Conservation (phyloP, 306 rosid genomes). For the Glycine soja region DNA sequence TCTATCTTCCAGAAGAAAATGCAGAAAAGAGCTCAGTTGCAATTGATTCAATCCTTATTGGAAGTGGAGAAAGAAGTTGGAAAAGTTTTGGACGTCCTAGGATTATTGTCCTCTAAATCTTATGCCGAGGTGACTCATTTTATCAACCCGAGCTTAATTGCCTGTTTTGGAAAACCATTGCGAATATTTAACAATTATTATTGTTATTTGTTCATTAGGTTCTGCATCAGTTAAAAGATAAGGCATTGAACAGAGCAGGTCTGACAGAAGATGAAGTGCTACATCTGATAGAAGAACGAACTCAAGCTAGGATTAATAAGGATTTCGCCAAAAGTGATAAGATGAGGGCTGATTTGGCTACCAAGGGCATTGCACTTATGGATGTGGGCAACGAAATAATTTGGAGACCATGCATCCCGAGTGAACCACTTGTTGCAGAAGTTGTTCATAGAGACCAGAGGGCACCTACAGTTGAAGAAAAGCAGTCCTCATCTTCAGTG, state of each 20-base stretch:
- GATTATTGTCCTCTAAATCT: slow-evolving; percentile 63
- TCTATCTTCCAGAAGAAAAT: slow-evolving; percentile 69
- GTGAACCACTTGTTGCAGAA: slow-evolving; percentile 44
- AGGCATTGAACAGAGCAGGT: slow-evolving; percentile 82
- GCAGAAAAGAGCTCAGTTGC: slow-evolving; percentile 64
- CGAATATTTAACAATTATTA: slow-evolving; percentile 2
- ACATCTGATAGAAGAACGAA: slow-evolving; percentile 69
- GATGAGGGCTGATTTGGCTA: slow-evolving; percentile 72
- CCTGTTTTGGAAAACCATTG: neutral
- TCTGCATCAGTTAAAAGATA: slow-evolving; percentile 78
- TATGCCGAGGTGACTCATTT: slow-evolving; percentile 69
- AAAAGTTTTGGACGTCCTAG: slow-evolving; percentile 64
- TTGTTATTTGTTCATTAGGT: slow-evolving; percentile 60
- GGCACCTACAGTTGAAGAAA: slow-evolving; percentile 43
- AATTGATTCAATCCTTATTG: slow-evolving; percentile 64
- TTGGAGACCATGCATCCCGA: slow-evolving; percentile 81
- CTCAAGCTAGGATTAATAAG: slow-evolving; percentile 78
- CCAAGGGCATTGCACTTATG: slow-evolving; percentile 88
- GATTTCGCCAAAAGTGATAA: slow-evolving; percentile 77
- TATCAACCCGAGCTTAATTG: neutral
- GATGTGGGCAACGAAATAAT: slow-evolving; percentile 80
- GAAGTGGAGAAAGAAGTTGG: slow-evolving; percentile 69
- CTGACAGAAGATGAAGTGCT: slow-evolving; percentile 74
- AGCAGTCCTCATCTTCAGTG: slow-evolving; percentile 26
- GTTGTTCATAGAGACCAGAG: slow-evolving; percentile 34